These are phyloP conservation scores for Polytrichum commune DNA, from an alignment of 225 moss, liverwort and hornwort genomes.

Conservation along the genomic window DNA sequence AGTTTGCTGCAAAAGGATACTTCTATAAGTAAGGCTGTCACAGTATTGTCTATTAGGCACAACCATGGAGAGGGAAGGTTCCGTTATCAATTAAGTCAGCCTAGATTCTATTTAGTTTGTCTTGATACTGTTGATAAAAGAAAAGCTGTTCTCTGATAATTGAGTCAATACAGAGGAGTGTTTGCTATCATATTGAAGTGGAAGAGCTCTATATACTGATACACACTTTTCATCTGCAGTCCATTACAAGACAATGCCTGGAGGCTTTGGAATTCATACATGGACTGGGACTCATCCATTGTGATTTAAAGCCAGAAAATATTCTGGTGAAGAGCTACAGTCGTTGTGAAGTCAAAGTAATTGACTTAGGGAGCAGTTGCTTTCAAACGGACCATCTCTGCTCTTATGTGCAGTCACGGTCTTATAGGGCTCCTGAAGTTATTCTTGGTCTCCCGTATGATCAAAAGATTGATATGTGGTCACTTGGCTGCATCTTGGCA, in stretches of 20 bases:
- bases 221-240: conserved; percentile 28
- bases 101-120: no score
- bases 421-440: conserved; percentile 71
- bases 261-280: conserved; percentile 71
- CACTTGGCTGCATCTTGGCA: conserved; percentile 68
- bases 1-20: no score
- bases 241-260: conserved; percentile 66
- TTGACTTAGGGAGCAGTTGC: conserved; percentile 51
- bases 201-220: no score
- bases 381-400: conserved; percentile 74
- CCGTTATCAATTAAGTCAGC: no score
- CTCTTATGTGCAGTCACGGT: conserved; percentile 70
- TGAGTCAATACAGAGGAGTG: no score
- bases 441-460: conserved; percentile 67
- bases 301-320: conserved; percentile 70
- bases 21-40: no score
- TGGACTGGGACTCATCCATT: conserved; percentile 66
- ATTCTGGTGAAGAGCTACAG: conserved; percentile 76
- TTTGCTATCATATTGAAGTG: no score
- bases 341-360: conserved; percentile 63
- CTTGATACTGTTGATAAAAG: no score
- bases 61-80: no score
- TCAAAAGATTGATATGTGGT: conserved; percentile 78
- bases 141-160: no score
- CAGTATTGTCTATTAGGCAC: no score